Evolutionary conservation across 371 early-diverging fungal species (phyloP).

Genomic region (Apophysomyces variabilis): DNA sequence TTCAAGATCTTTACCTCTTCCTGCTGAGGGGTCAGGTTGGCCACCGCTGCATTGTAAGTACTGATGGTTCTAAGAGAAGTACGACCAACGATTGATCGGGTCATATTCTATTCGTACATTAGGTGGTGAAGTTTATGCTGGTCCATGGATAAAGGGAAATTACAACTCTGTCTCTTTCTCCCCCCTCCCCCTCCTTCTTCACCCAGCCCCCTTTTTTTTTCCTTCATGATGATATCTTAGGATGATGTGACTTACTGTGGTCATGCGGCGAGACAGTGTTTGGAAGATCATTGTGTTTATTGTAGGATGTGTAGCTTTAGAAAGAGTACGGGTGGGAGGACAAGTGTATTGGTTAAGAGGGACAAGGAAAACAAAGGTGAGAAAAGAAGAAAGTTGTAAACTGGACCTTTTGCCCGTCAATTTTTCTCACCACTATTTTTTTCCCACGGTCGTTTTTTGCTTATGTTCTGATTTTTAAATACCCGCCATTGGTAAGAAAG

Average conservation of each 20-base stretch:
- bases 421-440: neutral
- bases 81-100: neutral
- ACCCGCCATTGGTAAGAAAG: no score
- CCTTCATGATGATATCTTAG: neutral
- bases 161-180: neutral
- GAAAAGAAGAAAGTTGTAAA: neutral
- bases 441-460: neutral
- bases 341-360: no score
- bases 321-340: neutral
- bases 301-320: no score
- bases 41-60: slow-evolving; percentile 78
- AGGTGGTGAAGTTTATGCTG: neutral
- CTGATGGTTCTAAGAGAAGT: slow-evolving; percentile 3
- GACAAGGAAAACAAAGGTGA: neutral
- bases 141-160: neutral
- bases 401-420: neutral
- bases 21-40: slow-evolving; percentile 77
- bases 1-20: slow-evolving; percentile 47
- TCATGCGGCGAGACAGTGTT: neutral
- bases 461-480: no score
- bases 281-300: neutral
- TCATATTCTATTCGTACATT: neutral
- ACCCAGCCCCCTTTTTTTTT: no score
- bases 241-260: neutral
- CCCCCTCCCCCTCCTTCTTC: no score